Evolutionary conservation across 495 filamentous ascomycete species (phyloP).

Genomic region (Penicillium lagena): DNA sequence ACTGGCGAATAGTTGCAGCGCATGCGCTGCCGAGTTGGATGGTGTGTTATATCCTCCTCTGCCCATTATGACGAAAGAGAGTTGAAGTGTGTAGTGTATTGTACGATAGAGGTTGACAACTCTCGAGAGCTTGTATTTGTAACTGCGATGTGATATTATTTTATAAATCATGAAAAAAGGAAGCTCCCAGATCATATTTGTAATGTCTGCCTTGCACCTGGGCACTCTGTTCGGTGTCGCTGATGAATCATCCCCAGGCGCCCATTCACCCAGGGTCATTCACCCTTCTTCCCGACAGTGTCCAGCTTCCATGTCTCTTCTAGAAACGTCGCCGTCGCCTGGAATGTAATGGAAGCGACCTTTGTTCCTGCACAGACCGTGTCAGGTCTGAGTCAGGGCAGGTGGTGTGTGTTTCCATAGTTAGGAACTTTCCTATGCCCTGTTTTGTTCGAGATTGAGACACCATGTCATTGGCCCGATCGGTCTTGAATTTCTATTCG

Average conservation of each 20-base stretch:
- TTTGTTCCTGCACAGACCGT: not conserved
- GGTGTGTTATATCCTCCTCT: conserved; percentile 51
- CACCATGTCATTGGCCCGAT: conserved; percentile 1
- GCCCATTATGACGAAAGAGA: conserved; percentile 24
- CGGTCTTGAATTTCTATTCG: no score
- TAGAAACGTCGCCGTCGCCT: no score
- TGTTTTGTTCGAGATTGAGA: no score
- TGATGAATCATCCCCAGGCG: conserved; percentile 7
- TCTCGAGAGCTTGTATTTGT: not conserved
- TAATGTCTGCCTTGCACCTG: conserved; percentile 6
- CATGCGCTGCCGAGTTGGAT: conserved; percentile 4
- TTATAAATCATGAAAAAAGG: not conserved
- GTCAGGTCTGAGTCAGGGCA: conserved; percentile 16
- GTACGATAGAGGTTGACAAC: not conserved
- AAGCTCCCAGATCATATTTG: conserved; percentile 1
- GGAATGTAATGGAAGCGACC: no score
- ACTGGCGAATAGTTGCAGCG: no score
- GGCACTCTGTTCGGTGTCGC: not conserved
- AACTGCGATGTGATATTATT: not conserved
- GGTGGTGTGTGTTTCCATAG: not conserved
- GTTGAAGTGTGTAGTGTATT: not conserved
- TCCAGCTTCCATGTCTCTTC: no score
- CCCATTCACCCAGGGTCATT: conserved; percentile 2
- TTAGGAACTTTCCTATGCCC: no score
- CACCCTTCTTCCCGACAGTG: not conserved